Conservation (phyloP, 1,284 basidiomycete species). For the Coriolopsis trogii region DNA sequence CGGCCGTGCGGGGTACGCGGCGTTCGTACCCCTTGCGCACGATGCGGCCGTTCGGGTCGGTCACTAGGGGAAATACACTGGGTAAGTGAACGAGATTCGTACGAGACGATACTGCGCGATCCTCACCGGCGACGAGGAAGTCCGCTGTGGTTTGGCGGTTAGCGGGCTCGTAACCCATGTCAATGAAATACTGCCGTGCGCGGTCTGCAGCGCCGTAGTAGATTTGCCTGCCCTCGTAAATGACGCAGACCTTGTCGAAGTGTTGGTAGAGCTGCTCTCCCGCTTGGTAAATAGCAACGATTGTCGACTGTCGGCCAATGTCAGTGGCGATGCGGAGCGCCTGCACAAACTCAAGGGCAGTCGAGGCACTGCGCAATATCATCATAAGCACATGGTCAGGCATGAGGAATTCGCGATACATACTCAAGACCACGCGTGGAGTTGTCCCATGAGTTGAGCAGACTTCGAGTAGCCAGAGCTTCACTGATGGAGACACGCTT, state of each 20-base stretch:
- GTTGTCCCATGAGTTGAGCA: slow-evolving; percentile 77
- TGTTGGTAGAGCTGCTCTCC: slow-evolving; percentile 49
- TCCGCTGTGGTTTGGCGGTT: slow-evolving; percentile 62
- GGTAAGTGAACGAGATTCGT: background rate
- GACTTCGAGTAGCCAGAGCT: slow-evolving; percentile 58
- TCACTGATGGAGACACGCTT: slow-evolving; percentile 82
- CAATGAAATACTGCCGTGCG: slow-evolving; percentile 62
- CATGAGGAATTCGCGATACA: slow-evolving; percentile 7
- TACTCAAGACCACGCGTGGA: slow-evolving; percentile 52
- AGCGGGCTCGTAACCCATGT: slow-evolving; percentile 61
- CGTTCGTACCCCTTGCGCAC: slow-evolving; percentile 44
- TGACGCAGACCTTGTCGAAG: slow-evolving; percentile 68
- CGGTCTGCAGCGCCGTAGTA: slow-evolving; percentile 59
- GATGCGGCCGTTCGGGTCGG: slow-evolving; percentile 51
- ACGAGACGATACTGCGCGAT: background rate
- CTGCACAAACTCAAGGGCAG: slow-evolving; percentile 61
- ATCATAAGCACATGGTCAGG: background rate
- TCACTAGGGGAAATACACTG: slow-evolving; percentile 40
- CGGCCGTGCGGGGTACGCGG: slow-evolving; percentile 50
- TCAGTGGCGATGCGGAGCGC: slow-evolving; percentile 60
- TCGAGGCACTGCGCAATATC: slow-evolving; percentile 49
- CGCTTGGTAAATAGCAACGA: slow-evolving; percentile 67
- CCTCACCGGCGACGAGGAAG: slow-evolving; percentile 52
- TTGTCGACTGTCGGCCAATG: slow-evolving; percentile 49
- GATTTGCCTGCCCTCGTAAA: slow-evolving; percentile 65